phyloP scores from a whole-genome alignment of 352 stramenopile species.

The Phytophthora europaea region DNA sequence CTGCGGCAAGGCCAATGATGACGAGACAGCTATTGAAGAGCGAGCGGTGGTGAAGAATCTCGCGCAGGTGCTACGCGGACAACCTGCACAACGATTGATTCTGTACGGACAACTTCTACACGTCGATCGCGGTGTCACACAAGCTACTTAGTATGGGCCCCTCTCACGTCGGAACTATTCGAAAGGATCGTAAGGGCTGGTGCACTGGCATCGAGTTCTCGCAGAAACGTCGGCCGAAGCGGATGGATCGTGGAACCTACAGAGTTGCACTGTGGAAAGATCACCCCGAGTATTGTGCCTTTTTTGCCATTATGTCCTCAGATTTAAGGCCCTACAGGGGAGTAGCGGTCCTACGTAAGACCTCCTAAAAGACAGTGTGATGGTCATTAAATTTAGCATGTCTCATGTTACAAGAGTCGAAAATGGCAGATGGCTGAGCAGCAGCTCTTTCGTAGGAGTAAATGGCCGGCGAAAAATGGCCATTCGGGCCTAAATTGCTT shows the following conservation, averaged over 20 bases:
- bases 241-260: background rate
- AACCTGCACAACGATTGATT: slow-evolving; percentile 3
- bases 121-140: slow-evolving; percentile 2
- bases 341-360: no score
- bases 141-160: slow-evolving; percentile 11
- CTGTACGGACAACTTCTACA: slow-evolving; percentile 24
- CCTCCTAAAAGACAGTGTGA: no score
- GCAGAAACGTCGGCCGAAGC: background rate
- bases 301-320: no score
- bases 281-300: background rate
- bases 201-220: background rate
- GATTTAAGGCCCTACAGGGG: no score
- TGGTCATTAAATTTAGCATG: no score
- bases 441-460: no score
- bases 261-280: background rate
- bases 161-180: slow-evolving; percentile 21
- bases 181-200: slow-evolving; percentile 1
- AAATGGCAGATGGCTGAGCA: no score
- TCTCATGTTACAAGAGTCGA: no score
- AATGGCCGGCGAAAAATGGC: no score
- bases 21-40: background rate
- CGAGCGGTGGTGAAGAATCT: slow-evolving; percentile 5
- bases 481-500: no score
- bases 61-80: slow-evolving; percentile 2
- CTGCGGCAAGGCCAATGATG: background rate